Evolutionary conservation across 2,329 filamentous ascomycete species (phyloP).

Genomic region (Ascochyta clinopodiicola): DNA sequence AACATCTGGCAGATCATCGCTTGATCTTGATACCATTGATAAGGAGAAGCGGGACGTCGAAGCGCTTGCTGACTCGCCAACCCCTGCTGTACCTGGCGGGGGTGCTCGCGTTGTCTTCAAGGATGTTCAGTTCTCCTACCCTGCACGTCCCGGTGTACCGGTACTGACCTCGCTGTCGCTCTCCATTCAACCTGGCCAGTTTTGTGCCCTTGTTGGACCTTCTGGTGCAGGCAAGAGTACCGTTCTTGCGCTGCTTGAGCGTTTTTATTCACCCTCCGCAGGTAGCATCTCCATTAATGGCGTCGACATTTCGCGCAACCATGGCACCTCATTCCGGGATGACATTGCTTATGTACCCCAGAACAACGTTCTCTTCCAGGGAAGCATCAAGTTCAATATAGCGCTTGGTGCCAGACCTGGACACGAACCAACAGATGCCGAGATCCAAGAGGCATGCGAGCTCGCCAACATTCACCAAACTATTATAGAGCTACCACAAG

Average conservation of each 20-base stretch:
- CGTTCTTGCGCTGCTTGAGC: conserved; percentile 61
- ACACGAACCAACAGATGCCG: conserved; percentile 62
- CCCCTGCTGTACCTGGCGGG: conserved; percentile 74
- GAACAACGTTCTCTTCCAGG: conserved; percentile 57
- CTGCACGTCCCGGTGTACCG: conserved; percentile 63
- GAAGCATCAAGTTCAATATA: conserved; percentile 57
- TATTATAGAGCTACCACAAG: conserved; percentile 66
- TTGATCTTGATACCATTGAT: conserved; percentile 79
- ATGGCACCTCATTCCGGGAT: conserved; percentile 51
- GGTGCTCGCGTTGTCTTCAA: conserved; percentile 60
- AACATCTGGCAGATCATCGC: conserved; percentile 86
- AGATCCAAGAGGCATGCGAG: conserved; percentile 71
- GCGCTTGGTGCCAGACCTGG: conserved; percentile 59
- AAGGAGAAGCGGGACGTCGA: conserved; percentile 43
- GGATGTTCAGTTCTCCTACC: conserved; percentile 70
- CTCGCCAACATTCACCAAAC: conserved; percentile 75
- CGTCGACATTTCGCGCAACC: conserved; percentile 52
- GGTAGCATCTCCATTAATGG: conserved; percentile 62
- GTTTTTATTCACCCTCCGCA: conserved; percentile 60
- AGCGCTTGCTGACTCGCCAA: conserved; percentile 30
- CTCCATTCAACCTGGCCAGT: conserved; percentile 64
- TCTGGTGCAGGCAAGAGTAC: conserved; percentile 73
- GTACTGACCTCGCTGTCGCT: conserved; percentile 65
- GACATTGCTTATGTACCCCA: conserved; percentile 57
- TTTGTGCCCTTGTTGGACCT: conserved; percentile 69